These are phyloP conservation scores for Flaveria trinervia DNA, from an alignment of 129 eudicot genomes.

Conservation along the genomic window DNA sequence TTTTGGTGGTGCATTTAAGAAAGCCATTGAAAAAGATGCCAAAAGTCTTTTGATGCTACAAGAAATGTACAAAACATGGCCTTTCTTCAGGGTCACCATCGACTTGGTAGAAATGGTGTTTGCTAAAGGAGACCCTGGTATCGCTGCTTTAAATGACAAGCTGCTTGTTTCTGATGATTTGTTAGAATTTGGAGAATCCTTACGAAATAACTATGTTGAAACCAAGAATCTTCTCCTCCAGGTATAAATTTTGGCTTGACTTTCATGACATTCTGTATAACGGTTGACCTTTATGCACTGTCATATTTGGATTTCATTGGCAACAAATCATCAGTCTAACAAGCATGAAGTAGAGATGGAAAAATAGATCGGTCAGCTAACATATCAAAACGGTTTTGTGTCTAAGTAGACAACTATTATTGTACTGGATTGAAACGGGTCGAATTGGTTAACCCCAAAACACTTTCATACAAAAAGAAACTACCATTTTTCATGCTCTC, in stretches of 20 bases:
- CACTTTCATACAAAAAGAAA: neutral
- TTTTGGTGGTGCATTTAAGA: slow-evolving; percentile 91
- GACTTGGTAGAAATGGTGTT: slow-evolving; percentile 96
- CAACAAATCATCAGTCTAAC: neutral
- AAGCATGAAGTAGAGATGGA: neutral
- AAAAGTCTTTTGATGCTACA: slow-evolving; percentile 72
- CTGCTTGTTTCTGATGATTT: slow-evolving; percentile 81
- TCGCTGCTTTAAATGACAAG: slow-evolving; percentile 77
- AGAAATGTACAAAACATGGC: slow-evolving; percentile 92
- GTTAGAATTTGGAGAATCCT: slow-evolving; percentile 69
- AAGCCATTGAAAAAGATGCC: slow-evolving; percentile 58
- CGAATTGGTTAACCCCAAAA: neutral
- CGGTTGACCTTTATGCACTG: neutral
- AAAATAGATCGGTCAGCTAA: neutral
- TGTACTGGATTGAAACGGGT: neutral
- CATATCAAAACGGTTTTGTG: neutral
- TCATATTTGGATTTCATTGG: neutral
- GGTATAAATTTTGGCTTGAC: slow-evolving; percentile 43
- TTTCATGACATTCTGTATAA: neutral
- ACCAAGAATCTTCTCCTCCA: slow-evolving; percentile 72
- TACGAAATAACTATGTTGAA: slow-evolving; percentile 68
- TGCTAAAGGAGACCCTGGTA: slow-evolving; percentile 95
- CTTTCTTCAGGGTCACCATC: slow-evolving; percentile 93
- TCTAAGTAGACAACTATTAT: neutral
- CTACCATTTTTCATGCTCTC: neutral